Percentiles rank a stretch among this genome's conserved stretches.
phyloP scores from a whole-genome alignment of 352 stramenopile genomes.

The Globisporangium viniferum region DNA sequence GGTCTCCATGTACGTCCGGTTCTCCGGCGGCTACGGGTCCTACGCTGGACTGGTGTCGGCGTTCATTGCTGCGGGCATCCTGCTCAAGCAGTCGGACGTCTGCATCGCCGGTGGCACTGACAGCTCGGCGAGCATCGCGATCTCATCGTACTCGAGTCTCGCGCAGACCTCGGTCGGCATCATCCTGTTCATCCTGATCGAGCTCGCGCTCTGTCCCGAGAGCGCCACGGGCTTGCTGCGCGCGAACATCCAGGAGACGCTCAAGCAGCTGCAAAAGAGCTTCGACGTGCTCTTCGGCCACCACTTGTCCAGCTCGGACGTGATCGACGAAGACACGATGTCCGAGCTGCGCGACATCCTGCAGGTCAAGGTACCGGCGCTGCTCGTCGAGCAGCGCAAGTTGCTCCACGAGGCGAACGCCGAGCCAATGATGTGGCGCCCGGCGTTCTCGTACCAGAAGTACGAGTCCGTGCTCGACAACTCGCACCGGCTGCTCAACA shows the following conservation, averaged over 20 bases:
- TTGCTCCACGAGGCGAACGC: conserved; percentile 60
- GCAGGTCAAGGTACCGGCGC: conserved; percentile 48
- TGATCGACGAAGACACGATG: conserved; percentile 53
- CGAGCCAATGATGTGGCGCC: conserved; percentile 70
- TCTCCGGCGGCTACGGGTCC: conserved; percentile 58
- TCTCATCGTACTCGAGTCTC: conserved; percentile 74
- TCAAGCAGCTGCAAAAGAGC: conserved; percentile 55
- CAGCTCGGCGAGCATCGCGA: conserved; percentile 43
- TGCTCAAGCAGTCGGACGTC: conserved; percentile 60
- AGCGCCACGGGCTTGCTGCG: conserved; percentile 64
- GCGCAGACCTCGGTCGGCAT: conserved; percentile 77
- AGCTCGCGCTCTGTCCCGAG: conserved; percentile 64
- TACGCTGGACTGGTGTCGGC: conserved; percentile 76
- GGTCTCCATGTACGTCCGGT: conserved; percentile 74
- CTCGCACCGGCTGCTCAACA: conserved; percentile 67
- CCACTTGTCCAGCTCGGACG: conserved; percentile 50
- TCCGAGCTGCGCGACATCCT: conserved; percentile 54
- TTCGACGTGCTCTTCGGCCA: conserved; percentile 73
- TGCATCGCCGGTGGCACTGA: conserved; percentile 43
- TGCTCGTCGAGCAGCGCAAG: conserved; percentile 55
- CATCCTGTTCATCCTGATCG: conserved; percentile 74
- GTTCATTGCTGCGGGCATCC: conserved; percentile 61
- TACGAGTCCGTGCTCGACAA: conserved; percentile 66
- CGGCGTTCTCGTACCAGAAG: conserved; percentile 68
- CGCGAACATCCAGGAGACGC: conserved; percentile 72